These are phyloP conservation scores for Borealophlyctis nickersoniae DNA, from an alignment of 192 early-diverging fungal genomes.

Conservation along the genomic window DNA sequence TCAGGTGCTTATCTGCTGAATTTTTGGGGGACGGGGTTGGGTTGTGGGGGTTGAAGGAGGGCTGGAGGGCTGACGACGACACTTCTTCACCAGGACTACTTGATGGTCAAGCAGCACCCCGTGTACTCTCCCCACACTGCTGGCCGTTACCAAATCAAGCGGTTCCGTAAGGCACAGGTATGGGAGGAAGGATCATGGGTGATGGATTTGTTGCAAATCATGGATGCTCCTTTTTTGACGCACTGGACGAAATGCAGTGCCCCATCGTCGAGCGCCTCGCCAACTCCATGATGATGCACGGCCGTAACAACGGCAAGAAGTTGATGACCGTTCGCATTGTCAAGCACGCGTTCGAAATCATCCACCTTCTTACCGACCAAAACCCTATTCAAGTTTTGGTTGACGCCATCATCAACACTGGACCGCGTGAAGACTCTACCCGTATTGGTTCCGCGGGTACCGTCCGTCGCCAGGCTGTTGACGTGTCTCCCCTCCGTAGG, in stretches of 20 bases:
- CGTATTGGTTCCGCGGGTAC: constrained; percentile 96
- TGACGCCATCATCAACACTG: constrained; percentile 99
- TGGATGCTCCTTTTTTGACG: neutral
- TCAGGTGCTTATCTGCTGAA: constrained; percentile 15
- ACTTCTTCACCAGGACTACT: constrained; percentile 65
- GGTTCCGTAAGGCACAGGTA: constrained; percentile 96
- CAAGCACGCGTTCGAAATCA: constrained; percentile 99
- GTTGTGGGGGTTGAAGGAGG: neutral
- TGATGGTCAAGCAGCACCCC: constrained; percentile 78
- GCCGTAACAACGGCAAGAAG: constrained; percentile 99
- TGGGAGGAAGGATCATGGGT: constrained; percentile 4
- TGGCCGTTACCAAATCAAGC: constrained; percentile 93
- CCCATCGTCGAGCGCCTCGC: constrained; percentile 97
- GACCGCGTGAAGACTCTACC: constrained; percentile 98
- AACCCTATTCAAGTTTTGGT: constrained; percentile 98
- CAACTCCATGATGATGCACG: constrained; percentile 99
- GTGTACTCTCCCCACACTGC: constrained; percentile 98
- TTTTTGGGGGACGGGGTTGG: neutral
- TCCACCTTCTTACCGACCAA: constrained; percentile 95
- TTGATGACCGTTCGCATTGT: constrained; percentile 97
- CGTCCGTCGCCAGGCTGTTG: constrained; percentile 98
- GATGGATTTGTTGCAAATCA: constrained; percentile 1
- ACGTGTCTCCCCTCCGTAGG: constrained; percentile 96
- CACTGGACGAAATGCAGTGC: constrained; percentile 55
- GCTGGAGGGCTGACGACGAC: neutral